phyloP scores from a whole-genome alignment of 225 moss, liverwort and hornwort species.

The Lunularia cruciata region DNA sequence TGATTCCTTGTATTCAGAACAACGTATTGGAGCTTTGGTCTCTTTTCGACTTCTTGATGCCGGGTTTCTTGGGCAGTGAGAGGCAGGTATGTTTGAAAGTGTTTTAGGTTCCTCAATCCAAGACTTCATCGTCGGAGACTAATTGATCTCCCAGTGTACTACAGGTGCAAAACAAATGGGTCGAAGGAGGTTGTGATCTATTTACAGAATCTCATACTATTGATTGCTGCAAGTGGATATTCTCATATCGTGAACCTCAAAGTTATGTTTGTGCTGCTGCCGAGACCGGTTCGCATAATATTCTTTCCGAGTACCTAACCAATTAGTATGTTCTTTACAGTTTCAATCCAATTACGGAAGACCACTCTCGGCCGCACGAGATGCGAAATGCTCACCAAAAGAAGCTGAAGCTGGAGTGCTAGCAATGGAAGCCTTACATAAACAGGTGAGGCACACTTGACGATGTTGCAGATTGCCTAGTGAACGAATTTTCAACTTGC shows the following conservation, averaged over 20 bases:
- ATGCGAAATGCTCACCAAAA: conserved; percentile 81
- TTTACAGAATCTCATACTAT: too few species aligned
- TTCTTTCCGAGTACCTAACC: too few species aligned
- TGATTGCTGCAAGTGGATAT: too few species aligned
- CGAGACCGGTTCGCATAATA: too few species aligned
- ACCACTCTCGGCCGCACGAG: conserved; percentile 77
- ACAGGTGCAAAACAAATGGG: neutral
- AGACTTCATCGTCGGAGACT: too few species aligned
- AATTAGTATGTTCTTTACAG: conserved; percentile 44
- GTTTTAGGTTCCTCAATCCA: too few species aligned
- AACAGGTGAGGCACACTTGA: conserved; percentile 50
- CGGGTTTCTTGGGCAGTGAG: conserved; percentile 83
- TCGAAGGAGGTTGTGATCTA: too few species aligned
- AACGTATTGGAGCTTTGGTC: conserved; percentile 96
- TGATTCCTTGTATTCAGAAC: conserved; percentile 49
- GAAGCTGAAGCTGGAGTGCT: conserved; percentile 88
- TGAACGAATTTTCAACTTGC: neutral
- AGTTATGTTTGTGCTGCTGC: too few species aligned
- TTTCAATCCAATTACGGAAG: conserved; percentile 87
- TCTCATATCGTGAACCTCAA: too few species aligned
- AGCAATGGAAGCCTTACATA: conserved; percentile 94
- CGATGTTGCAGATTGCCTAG: neutral
- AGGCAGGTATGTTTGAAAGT: conserved; percentile 77
- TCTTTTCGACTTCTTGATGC: conserved; percentile 95
- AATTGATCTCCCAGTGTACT: neutral